Evolutionary conservation across 208 protist genomes (phyloP).

Genomic region (Acanthamoeba sp.): DNA sequence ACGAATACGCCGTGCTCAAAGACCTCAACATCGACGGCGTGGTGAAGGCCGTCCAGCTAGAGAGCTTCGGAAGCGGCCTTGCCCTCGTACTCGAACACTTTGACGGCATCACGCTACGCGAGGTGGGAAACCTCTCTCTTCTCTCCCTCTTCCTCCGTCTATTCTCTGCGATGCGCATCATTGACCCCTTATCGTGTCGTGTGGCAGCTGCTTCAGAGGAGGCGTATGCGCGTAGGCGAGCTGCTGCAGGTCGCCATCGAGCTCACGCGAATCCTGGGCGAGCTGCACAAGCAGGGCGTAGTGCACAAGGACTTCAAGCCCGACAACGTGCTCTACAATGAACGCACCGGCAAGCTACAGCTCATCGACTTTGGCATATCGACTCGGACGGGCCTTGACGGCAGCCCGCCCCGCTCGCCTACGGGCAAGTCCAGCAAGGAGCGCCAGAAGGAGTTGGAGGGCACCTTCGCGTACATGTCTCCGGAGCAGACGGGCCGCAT

Average conservation of each 20-base stretch:
- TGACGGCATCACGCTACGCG: background rate
- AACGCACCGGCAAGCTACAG: background rate
- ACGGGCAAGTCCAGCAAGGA: background rate
- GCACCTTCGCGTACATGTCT: background rate
- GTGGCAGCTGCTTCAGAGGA: background rate
- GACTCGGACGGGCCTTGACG: background rate
- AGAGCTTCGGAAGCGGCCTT: slow-evolving; percentile 24
- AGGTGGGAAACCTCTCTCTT: no score
- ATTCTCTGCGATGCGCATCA: no score
- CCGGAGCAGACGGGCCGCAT: slow-evolving; percentile 1
- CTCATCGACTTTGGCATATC: slow-evolving; percentile 72
- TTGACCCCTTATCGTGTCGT: background rate
- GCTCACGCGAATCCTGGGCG: slow-evolving; percentile 23
- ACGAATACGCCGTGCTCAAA: slow-evolving; percentile 66
- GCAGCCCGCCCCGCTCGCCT: slow-evolving; percentile 58
- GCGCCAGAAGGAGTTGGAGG: background rate
- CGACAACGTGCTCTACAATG: slow-evolving; percentile 67
- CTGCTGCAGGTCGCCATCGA: slow-evolving; percentile 57
- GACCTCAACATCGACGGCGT: slow-evolving; percentile 68
- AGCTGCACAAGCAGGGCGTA: slow-evolving; percentile 58
- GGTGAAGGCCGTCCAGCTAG: slow-evolving; percentile 3
- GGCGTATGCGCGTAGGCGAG: background rate
- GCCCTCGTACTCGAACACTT: slow-evolving; percentile 44
- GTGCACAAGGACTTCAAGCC: slow-evolving; percentile 77
- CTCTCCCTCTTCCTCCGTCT: no score